Base-by-base conservation (phyloP, 2,329 filamentous ascomycete genomes). In the Trichoderma hamatum region DNA sequence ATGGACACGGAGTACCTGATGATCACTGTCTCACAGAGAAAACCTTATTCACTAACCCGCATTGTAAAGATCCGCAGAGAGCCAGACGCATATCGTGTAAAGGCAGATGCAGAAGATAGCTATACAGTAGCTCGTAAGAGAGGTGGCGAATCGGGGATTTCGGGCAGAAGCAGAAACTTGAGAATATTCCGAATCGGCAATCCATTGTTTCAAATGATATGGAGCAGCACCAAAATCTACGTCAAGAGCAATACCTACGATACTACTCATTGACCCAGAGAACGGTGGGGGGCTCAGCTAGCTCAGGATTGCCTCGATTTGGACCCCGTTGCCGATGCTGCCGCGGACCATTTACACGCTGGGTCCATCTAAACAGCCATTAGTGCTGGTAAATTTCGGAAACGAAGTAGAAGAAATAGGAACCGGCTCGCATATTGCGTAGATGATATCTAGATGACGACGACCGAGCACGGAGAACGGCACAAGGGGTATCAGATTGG, bases 321-420 rank as follows among this genome's bases (percentile, higher is more conserved):
- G 54, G 28, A n/a, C 36, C 63, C 19, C 63, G 63, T 67, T 67
- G 63, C 63, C 63, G 63, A 58, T 58, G 63, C 63, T 67, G 63
- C 63, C 63, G 63, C 63, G 63, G 63, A 67, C 59, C 63, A 59
- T 58, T 59, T 36, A 54, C 7, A n/a, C n/a, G 28, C 39, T 49
- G 54, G 54, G 39, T 28, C 61, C 63, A 66, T 36, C n/a, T 56
- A 19, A 19, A 46, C 30, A 46, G 36, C 26, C 21, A 26, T 54
- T 56, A 28, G 46, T 46, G 36, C 26, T 39, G 6, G 54, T 14
- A 58, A 54, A 51, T 46, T 34, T 32, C 24, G 36, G 51, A n/a
- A 13, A 21, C 46, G n/a, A 36, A 10, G 39, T 0, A 32, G n/a
- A 64, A 32, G 46, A 62, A 34, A 62, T 52, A 30, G 32, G 34